These are phyloP conservation scores for Benincasa hispida DNA, from an alignment of 306 rosid genomes.

Conservation along the genomic window DNA sequence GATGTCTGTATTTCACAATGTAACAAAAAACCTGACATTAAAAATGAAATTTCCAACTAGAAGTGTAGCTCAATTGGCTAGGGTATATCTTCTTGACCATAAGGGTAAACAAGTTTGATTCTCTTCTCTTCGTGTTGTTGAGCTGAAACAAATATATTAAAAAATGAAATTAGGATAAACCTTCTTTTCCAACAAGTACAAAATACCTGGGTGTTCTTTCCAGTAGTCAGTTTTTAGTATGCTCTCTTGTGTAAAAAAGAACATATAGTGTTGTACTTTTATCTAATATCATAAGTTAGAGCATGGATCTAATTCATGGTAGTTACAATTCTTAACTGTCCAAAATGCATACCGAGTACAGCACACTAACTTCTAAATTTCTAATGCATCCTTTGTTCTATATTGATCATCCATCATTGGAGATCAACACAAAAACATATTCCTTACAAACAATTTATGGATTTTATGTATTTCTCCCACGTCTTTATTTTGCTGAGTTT, in stretches of 20 bases:
- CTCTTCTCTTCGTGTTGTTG: neutral
- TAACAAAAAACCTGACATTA: neutral
- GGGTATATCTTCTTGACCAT: neutral
- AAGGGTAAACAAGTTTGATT: neutral
- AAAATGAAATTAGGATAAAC: neutral
- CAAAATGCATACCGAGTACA: neutral
- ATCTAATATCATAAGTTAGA: neutral
- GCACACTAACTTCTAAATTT: neutral
- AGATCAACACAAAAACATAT: neutral
- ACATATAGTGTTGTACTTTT: neutral
- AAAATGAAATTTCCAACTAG: neutral
- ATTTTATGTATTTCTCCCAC: neutral
- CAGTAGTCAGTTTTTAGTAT: neutral
- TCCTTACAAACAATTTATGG: neutral
- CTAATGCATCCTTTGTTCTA: neutral
- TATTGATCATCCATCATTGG: neutral
- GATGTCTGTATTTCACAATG: too few relatives aligned
- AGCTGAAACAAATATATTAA: neutral
- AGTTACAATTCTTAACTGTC: neutral
- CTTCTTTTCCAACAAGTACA: neutral
- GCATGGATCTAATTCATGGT: neutral
- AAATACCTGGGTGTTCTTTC: neutral
- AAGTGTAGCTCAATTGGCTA: neutral
- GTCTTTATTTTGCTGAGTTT: neutral
- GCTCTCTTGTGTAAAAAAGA: neutral